These are phyloP conservation scores for Pleurotus salmoneostramineus DNA, from an alignment of 768 basidiomycete species.

Conservation along the genomic window DNA sequence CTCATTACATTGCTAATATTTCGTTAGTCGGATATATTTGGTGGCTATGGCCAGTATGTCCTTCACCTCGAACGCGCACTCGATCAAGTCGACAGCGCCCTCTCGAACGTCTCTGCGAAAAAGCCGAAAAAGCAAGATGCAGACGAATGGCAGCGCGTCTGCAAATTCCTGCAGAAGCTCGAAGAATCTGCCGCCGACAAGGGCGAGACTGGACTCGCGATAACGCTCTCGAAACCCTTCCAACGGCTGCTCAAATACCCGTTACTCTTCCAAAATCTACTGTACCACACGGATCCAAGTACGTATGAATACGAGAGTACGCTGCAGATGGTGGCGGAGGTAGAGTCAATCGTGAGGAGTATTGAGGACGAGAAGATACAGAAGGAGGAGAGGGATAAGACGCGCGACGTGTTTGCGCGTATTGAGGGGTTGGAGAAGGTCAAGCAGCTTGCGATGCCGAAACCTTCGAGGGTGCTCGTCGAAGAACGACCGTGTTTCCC, in stretches of 20 bases:
- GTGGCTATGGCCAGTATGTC: slow-evolving; percentile 92
- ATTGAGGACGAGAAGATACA: slow-evolving; percentile 99
- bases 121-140: slow-evolving; percentile 81
- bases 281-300: slow-evolving; percentile 96
- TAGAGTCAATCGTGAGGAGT: slow-evolving; percentile 92
- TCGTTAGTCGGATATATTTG: slow-evolving; percentile 84
- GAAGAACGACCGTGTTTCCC: slow-evolving; percentile 64
- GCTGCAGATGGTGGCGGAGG: slow-evolving; percentile 93
- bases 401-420: slow-evolving; percentile 90
- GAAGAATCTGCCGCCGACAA: slow-evolving; percentile 80
- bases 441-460: slow-evolving; percentile 87
- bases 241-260: slow-evolving; percentile 97
- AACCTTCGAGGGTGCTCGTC: slow-evolving; percentile 82
- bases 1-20: background rate
- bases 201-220: slow-evolving; percentile 92
- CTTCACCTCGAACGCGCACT: slow-evolving; percentile 91
- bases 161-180: slow-evolving; percentile 67
- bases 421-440: slow-evolving; percentile 96
- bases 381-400: slow-evolving; percentile 94
- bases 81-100: slow-evolving; percentile 78
- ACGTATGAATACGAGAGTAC: slow-evolving; percentile 98
- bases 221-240: slow-evolving; percentile 95
- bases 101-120: slow-evolving; percentile 63
- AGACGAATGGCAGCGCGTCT: slow-evolving; percentile 74
- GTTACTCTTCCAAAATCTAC: slow-evolving; percentile 92